A percentile compares a stretch with the other conserved stretches of the same genome.
Conservation (phyloP, 306 rosid species). For the Alnus glutinosa region DNA sequence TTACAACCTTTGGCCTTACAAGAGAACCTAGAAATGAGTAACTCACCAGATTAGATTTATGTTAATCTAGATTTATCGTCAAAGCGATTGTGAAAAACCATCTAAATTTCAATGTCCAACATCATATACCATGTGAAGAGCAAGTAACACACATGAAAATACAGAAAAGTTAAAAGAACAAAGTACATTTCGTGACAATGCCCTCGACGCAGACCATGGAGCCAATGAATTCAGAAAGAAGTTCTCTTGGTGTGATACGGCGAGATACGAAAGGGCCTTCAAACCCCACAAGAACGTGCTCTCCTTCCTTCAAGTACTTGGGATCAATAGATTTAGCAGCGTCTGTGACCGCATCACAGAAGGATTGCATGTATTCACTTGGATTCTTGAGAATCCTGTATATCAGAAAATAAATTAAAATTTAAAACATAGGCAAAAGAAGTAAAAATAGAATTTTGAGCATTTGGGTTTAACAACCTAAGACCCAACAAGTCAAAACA, state of each 20-base stretch:
- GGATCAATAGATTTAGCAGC: slow-evolving; percentile 69
- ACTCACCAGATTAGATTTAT: slow-evolving; percentile 17
- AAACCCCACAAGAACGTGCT: slow-evolving; percentile 82
- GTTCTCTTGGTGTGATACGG: slow-evolving; percentile 83
- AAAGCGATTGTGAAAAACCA: background rate
- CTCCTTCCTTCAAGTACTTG: slow-evolving; percentile 83
- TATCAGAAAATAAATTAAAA: background rate
- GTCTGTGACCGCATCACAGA: slow-evolving; percentile 91
- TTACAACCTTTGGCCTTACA: slow-evolving; percentile 97
- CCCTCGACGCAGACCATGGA: slow-evolving; percentile 97
- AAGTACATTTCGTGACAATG: slow-evolving; percentile 87
- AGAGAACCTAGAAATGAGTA: slow-evolving; percentile 71
- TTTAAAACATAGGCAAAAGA: background rate
- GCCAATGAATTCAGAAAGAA: slow-evolving; percentile 86
- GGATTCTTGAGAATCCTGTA: slow-evolving; percentile 81
- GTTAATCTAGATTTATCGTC: background rate
- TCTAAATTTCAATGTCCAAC: background rate
- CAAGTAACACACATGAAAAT: background rate
- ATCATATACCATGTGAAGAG: background rate
- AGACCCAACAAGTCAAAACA: background rate
- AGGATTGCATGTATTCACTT: slow-evolving; percentile 81
- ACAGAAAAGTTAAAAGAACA: background rate
- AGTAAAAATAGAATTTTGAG: background rate
- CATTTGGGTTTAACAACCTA: background rate
- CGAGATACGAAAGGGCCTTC: slow-evolving; percentile 96